Evolutionary conservation across 1,139 yeast genomes (phyloP).

Genomic region (Hyphopichia khmerensis): DNA sequence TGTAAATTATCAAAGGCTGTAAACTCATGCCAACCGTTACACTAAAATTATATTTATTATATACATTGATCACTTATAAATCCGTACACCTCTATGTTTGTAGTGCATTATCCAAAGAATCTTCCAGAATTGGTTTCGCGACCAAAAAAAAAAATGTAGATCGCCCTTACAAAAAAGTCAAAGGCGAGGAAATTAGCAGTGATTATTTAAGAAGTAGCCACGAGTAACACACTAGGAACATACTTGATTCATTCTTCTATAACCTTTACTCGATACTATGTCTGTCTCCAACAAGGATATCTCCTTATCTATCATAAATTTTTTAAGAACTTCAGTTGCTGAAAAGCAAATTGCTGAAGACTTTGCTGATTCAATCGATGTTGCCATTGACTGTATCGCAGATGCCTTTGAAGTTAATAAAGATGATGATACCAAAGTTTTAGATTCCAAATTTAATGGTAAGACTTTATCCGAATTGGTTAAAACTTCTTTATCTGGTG

Average conservation of each 20-base stretch:
- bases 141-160: neutral
- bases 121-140: slow-evolving; percentile 1
- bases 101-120: neutral
- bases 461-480: slow-evolving; percentile 50
- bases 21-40: neutral
- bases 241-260: neutral
- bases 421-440: slow-evolving; percentile 36
- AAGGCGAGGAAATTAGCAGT: neutral
- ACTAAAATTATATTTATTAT: neutral
- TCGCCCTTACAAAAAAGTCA: neutral
- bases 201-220: neutral
- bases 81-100: neutral
- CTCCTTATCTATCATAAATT: slow-evolving; percentile 74
- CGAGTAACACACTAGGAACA: neutral
- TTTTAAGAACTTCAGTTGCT: slow-evolving; percentile 59
- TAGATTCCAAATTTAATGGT: slow-evolving; percentile 44
- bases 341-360: slow-evolving; percentile 73
- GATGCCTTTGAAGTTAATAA: slow-evolving; percentile 79
- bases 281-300: slow-evolving; percentile 55
- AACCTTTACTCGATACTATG: slow-evolving; percentile 10
- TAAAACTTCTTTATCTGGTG: slow-evolving; percentile 14
- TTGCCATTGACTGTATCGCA: slow-evolving; percentile 88
- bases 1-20: neutral
- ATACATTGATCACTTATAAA: neutral
- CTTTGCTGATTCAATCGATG: slow-evolving; percentile 87